A percentile compares a stretch with the other conserved stretches of the same genome.
Evolutionary conservation across 441 rosid genomes (phyloP).

Genomic region (Corymbia citriodora): DNA sequence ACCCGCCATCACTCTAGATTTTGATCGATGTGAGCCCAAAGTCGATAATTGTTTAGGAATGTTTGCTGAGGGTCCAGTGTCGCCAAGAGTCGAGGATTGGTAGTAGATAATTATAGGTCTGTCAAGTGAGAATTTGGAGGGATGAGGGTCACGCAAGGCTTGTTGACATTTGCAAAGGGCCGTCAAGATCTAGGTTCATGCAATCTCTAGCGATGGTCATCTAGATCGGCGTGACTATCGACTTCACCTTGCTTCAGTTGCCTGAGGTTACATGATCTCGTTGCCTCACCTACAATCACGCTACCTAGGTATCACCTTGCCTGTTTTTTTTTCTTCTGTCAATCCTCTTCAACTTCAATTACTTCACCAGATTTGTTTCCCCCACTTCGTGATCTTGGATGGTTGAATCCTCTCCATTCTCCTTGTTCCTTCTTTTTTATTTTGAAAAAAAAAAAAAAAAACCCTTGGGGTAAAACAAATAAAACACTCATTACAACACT

Average conservation of each 20-base stretch:
- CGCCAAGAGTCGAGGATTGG: neutral
- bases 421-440: neutral
- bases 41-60: neutral
- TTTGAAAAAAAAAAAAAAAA: neutral
- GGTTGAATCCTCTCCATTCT: neutral
- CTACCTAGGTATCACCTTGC: too few relatives aligned
- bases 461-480: neutral
- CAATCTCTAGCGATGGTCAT: neutral
- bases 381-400: neutral
- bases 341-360: neutral
- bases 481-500: neutral
- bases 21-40: neutral
- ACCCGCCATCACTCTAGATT: neutral
- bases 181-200: neutral
- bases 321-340: neutral
- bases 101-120: rapidly evolving
- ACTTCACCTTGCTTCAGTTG: neutral
- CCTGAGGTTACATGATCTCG: neutral
- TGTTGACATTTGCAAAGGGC: neutral
- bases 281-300: neutral
- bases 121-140: neutral
- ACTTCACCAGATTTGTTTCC: neutral
- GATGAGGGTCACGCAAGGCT: neutral
- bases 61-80: neutral
- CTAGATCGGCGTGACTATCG: neutral